Conservation (phyloP, 2,329 filamentous ascomycete species). For the Penicillium paneum region DNA sequence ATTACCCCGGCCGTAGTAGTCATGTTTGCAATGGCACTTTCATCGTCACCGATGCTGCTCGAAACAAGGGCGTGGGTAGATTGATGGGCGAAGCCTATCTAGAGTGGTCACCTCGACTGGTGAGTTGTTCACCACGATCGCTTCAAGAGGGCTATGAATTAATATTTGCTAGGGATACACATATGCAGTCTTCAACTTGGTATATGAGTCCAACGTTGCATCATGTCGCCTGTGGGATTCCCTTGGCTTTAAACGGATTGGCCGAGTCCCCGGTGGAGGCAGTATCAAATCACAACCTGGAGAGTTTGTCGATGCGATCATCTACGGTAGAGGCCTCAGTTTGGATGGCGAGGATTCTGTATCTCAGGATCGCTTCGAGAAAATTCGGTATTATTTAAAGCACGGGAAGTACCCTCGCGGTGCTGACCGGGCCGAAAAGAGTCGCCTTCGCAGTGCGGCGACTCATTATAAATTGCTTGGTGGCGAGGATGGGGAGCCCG, state of each 20-base stretch:
- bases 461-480: constrained; percentile 84
- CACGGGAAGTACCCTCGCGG: constrained; percentile 89
- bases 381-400: constrained; percentile 96
- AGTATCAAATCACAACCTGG: constrained; percentile 67
- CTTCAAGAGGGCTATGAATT: constrained; percentile 37
- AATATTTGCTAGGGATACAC: constrained; percentile 64
- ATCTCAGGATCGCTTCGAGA: constrained; percentile 95
- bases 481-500: constrained; percentile 49
- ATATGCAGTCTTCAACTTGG: constrained; percentile 90
- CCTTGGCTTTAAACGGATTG: constrained; percentile 87
- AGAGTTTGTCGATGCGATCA: constrained; percentile 70
- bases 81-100: constrained; percentile 74
- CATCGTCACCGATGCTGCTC: constrained; percentile 68
- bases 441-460: constrained; percentile 83
- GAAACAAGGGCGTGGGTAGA: constrained; percentile 70
- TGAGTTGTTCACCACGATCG: constrained; percentile 28
- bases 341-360: constrained; percentile 75
- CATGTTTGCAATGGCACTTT: constrained; percentile 80
- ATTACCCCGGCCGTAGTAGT: constrained; percentile 85
- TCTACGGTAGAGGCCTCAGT: constrained; percentile 65
- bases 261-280: constrained; percentile 70
- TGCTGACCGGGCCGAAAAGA: constrained; percentile 93
- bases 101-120: constrained; percentile 68
- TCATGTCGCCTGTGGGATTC: constrained; percentile 90
- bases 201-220: constrained; percentile 89